Conservation (phyloP, 129 eudicot species). For the Lactuca saligna region DNA sequence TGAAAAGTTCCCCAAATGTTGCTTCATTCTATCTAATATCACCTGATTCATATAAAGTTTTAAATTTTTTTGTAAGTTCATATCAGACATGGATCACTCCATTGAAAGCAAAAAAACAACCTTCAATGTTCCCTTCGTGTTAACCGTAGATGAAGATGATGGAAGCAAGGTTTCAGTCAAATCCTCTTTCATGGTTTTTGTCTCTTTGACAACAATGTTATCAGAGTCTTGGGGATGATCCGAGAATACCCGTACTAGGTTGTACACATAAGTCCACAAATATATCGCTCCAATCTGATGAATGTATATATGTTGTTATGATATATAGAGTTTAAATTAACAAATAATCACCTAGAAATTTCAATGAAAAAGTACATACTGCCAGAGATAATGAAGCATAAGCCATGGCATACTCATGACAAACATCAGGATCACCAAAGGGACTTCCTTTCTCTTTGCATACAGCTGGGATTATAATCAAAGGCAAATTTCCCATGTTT, state of each 20-base stretch:
- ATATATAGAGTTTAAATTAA: too few species aligned
- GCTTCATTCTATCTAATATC: slow-evolving; percentile 27
- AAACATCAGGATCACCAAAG: slow-evolving; percentile 69
- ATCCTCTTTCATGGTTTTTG: background rate
- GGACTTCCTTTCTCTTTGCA: slow-evolving; percentile 85
- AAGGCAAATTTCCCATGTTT: slow-evolving; percentile 76
- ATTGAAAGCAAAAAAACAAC: slow-evolving; percentile 13
- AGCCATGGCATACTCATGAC: slow-evolving; percentile 57
- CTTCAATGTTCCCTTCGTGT: slow-evolving; percentile 15
- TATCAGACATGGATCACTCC: background rate
- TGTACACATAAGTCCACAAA: slow-evolving; percentile 54
- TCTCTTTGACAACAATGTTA: slow-evolving; percentile 11
- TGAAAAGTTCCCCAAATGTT: slow-evolving; percentile 22
- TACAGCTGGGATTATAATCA: slow-evolving; percentile 82
- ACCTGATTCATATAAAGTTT: slow-evolving; percentile 9
- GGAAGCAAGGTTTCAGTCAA: slow-evolving; percentile 32
- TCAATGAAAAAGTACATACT: slow-evolving; percentile 38
- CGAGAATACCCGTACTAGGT: slow-evolving; percentile 52
- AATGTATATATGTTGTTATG: background rate
- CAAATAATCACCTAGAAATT: background rate
- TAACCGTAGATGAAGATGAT: slow-evolving; percentile 19
- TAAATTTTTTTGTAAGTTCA: too few species aligned
- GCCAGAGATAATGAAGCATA: slow-evolving; percentile 94
- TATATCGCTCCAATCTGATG: slow-evolving; percentile 55
- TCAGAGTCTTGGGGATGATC: background rate